Conservation (phyloP, 176 grass and related monocot genomes). For the Rhynchospora breviuscula region DNA sequence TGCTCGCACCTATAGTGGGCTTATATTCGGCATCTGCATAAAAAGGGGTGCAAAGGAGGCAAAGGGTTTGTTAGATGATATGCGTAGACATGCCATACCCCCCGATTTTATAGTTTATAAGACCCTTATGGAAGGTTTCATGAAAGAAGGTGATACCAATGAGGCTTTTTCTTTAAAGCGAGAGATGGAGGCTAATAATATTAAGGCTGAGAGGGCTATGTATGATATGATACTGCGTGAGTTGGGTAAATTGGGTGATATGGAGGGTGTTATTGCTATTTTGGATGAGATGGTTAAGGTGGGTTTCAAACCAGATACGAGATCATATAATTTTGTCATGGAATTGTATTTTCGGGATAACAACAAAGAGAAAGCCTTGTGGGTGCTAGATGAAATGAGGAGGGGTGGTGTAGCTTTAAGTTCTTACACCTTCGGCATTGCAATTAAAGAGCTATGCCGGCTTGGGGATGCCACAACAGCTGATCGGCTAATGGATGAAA, state of each 20-base stretch:
- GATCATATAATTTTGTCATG: slow-evolving; percentile 53
- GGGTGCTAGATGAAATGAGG: slow-evolving; percentile 49
- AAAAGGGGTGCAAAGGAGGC: slow-evolving; percentile 34
- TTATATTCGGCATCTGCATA: slow-evolving; percentile 57
- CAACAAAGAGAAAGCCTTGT: slow-evolving; percentile 36
- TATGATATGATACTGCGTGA: slow-evolving; percentile 58
- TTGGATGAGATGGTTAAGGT: slow-evolving; percentile 41
- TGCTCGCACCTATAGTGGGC: slow-evolving; percentile 43
- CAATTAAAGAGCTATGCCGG: slow-evolving; percentile 56
- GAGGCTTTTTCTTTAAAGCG: slow-evolving; percentile 36
- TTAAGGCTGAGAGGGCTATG: slow-evolving; percentile 47
- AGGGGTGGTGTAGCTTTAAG: slow-evolving; percentile 35
- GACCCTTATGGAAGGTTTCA: slow-evolving; percentile 60
- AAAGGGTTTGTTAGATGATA: slow-evolving; percentile 50
- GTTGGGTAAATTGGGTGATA: slow-evolving; percentile 43
- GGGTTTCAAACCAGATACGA: slow-evolving; percentile 41
- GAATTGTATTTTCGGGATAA: slow-evolving; percentile 39
- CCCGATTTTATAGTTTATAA: slow-evolving; percentile 46
- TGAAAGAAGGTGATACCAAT: slow-evolving; percentile 43
- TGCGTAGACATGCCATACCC: slow-evolving; percentile 30
- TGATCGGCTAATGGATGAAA: slow-evolving; percentile 47
- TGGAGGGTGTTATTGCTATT: slow-evolving; percentile 38
- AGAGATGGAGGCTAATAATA: slow-evolving; percentile 51
- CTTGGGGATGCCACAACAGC: slow-evolving; percentile 39
- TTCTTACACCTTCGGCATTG: slow-evolving; percentile 48